Evolutionary conservation across 768 basidiomycete genomes (phyloP).

Genomic region (Lactifluus piperatus): DNA sequence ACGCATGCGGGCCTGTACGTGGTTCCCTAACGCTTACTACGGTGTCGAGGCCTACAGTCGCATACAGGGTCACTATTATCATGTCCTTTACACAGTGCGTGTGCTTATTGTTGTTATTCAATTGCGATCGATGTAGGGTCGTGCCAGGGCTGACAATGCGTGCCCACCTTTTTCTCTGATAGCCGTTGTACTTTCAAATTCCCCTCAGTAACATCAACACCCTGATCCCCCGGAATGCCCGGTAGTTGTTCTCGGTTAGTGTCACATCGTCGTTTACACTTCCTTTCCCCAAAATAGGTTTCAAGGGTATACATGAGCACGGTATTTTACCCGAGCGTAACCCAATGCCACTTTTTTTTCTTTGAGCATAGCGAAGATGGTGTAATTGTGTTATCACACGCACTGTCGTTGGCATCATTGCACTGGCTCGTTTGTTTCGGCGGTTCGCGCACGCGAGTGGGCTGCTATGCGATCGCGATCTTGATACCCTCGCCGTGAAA

Average conservation of each 20-base stretch:
- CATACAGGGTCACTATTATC: conserved; percentile 64
- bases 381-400: not conserved
- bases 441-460: not conserved
- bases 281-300: not conserved
- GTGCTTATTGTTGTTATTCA: not conserved
- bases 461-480: not conserved
- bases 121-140: not conserved
- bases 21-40: conserved; percentile 72
- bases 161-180: not conserved
- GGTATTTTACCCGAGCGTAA: not conserved
- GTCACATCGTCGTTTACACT: not conserved
- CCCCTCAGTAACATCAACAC: conserved; percentile 25
- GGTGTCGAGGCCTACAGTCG: conserved; percentile 45
- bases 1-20: conserved; percentile 26
- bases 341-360: not conserved
- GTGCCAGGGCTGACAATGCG: not conserved
- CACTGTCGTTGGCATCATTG: not conserved
- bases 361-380: not conserved
- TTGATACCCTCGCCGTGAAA: not conserved
- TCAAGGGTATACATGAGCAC: not conserved
- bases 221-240: conserved; percentile 18
- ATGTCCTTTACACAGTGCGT: conserved; percentile 66
- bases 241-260: not conserved
- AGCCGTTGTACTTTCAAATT: conserved; percentile 37
- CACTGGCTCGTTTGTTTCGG: not conserved